Conservation (phyloP, 23 red algal genomes). For the Gracilariopsis chorda region DNA sequence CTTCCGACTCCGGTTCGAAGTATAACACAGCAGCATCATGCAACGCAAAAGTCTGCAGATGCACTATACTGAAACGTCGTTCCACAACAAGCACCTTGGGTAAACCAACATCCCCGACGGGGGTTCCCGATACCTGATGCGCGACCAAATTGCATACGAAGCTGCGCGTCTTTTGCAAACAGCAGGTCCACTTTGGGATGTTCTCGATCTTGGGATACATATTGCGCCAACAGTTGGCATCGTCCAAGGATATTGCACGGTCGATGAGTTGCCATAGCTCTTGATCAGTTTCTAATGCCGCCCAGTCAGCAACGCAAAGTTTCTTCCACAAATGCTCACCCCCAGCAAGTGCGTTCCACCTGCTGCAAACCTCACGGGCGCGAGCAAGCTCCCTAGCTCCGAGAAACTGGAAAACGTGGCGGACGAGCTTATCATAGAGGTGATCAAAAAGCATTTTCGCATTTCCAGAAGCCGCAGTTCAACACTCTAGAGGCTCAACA, state of each 20-base stretch:
- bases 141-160: slow-evolving; percentile 97
- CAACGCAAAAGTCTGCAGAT: slow-evolving; percentile 89
- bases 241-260: slow-evolving; percentile 9
- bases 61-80: slow-evolving; percentile 92
- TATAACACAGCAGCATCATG: slow-evolving; percentile 91
- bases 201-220: slow-evolving; percentile 79
- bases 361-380: slow-evolving; percentile 76
- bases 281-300: slow-evolving; percentile 76
- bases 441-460: too few species aligned
- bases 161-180: slow-evolving; percentile 96
- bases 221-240: slow-evolving; percentile 61
- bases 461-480: too few species aligned
- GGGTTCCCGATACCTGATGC: slow-evolving; percentile 88
- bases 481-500: too few species aligned
- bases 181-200: slow-evolving; percentile 69
- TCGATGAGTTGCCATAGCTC: slow-evolving; percentile 74
- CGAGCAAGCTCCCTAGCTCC: slow-evolving; percentile 71
- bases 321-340: slow-evolving; percentile 93
- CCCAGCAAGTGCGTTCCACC: slow-evolving; percentile 87
- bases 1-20: slow-evolving; percentile 87
- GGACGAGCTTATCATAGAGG: slow-evolving; percentile 86
- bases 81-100: slow-evolving; percentile 86
- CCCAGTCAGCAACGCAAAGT: slow-evolving; percentile 77
- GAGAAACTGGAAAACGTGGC: slow-evolving; percentile 86
- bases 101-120: slow-evolving; percentile 53